Evolutionary conservation across 1,139 yeast species (phyloP), one percentile per base, ranked within the genome.

Genomic region (Pichia cactophila): DNA sequence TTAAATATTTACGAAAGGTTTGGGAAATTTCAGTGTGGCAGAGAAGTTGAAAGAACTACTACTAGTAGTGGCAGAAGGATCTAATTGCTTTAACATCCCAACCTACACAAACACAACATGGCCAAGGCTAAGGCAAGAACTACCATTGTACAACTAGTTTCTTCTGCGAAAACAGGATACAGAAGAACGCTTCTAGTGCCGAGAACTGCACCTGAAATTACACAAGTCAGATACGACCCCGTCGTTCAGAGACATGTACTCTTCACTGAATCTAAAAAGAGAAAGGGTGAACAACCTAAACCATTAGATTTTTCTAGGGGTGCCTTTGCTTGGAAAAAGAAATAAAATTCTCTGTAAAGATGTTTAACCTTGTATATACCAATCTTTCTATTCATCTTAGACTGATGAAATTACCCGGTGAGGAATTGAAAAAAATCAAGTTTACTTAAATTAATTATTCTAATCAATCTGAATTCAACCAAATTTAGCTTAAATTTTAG

Each of bases 211-310:
- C 86, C 86, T 44, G 72, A 79, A 52, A 82, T 90, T 56, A 81
- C 81, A 48, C 92, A 88, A 65, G 85, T 90, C 45, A 77, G 95
- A 61, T 92, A 92, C 65, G 98, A 92, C 65, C 97, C 97, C 11
- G 62, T 77, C 51, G 88, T 80, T 14, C 74, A 80, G 62, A 75
- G 86, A 56, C 97, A 89, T 69, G 96, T 94, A 49, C 73, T 92
- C 56, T 92, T 92, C 71, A 80, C 81, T 33, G 98, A 92, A 67
- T 80, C 85, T 51, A 86, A 86, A 67, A 88, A 87, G 75, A 80
- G 98, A 68, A 81, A 81, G 61, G 78, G 74, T 61, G 80, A 85
- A 40, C 83, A 88, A 6, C 89, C 81, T 58, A 76, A 75, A 46
- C 80, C 86, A 36, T 67, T 78, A 56, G 86, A 80, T 61, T 84